Evolutionary conservation across 345 rosid genomes (phyloP).

Genomic region (Arabis alpina): DNA sequence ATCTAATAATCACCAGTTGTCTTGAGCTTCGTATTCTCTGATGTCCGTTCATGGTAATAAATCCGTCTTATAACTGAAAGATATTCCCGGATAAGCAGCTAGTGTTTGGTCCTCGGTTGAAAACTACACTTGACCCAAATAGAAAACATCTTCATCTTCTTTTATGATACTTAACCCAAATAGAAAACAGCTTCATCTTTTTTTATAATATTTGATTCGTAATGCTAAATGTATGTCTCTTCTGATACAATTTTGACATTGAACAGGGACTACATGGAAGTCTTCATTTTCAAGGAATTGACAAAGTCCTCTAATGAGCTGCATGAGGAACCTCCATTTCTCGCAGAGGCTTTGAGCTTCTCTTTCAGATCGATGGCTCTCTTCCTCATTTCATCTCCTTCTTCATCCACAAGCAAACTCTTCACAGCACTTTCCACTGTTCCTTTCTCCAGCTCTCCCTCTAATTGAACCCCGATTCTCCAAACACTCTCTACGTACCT

Average conservation of each 20-base stretch:
- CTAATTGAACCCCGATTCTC: slow-evolving; percentile 50
- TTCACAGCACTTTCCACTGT: slow-evolving; percentile 37
- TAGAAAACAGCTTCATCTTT: no score
- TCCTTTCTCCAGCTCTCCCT: slow-evolving; percentile 43
- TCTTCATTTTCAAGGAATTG: slow-evolving; percentile 20
- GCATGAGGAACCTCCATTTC: slow-evolving; percentile 38
- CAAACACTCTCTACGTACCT: slow-evolving; percentile 47
- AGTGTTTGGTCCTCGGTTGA: no score
- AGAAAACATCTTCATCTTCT: neutral
- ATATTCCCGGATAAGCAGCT: no score
- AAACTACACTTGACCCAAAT: neutral
- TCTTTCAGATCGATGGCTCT: slow-evolving; percentile 39
- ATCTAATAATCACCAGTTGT: no score
- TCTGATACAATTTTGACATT: neutral
- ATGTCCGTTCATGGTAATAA: no score
- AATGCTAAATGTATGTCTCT: neutral
- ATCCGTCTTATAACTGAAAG: no score
- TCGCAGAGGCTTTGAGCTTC: slow-evolving; percentile 26
- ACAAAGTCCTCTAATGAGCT: slow-evolving; percentile 33
- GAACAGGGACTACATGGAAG: neutral
- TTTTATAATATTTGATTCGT: neutral
- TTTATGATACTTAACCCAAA: no score
- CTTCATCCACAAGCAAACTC: slow-evolving; percentile 44
- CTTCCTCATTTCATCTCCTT: slow-evolving; percentile 45
- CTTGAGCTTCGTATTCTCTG: no score